Evolutionary conservation across 805 yeast genomes (phyloP), one percentile per base, ranked within the genome.

Genomic region (Wickerhamiella domercqiae): DNA sequence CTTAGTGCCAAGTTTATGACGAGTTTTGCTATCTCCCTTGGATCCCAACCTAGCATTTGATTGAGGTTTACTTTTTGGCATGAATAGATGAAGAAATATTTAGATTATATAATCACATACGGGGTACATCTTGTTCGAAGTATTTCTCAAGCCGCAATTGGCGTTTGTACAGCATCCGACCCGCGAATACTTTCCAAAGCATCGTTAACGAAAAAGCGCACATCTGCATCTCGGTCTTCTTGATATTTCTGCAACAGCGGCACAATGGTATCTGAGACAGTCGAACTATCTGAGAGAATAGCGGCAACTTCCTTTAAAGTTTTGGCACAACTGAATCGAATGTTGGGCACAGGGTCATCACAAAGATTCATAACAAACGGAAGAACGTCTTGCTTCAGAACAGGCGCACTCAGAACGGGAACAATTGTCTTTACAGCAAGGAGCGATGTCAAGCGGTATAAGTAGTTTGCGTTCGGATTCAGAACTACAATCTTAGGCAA

Each of bases 251-350:
- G 71, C 50, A 90, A 68, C 29, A 70, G 64, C 21, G 90, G 79
- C 35, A 75, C 49, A 29, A 86, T 68, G 31, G 73, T 68, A 17
- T 60, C 57, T 29, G 62, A 53, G 21, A 76, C 65, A 33, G 70
- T 50, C n/a, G 49, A 41, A 4, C 39, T 24, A 21, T 14, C 19
- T 24, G 47, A 35, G 19, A 80, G 60, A 13, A 73, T 64, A 50
- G 73, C 70, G 5, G 74, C 74, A 24, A 79, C 64, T 19, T 67
- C 62, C 30, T 71, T 67, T 52, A 79, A 73, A 13, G 93, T 71
- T 59, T 83, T 84, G 20, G 99, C 96, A 44, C 80, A 84, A 60
- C 86, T 90, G 64, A 90, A 90, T 54, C 96, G 71, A 45, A 90
- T 86, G 58, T 90, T 90, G 49, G 99, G 95, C 39, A 90, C 96